Evolutionary conservation across 768 basidiomycete genomes (phyloP).

Genomic region (Kondoa subrosea): DNA sequence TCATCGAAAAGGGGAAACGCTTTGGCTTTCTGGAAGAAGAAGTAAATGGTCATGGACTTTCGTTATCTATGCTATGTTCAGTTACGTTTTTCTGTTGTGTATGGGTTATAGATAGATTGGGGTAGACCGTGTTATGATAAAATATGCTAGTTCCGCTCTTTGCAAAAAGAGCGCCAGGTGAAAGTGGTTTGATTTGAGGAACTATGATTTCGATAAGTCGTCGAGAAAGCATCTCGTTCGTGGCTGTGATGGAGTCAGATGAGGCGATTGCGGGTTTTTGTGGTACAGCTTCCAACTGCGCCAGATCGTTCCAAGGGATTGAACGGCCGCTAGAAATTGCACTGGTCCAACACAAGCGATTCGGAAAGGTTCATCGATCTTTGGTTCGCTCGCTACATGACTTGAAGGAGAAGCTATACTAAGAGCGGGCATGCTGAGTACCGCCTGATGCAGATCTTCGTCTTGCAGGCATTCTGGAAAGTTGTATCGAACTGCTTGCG

Average conservation of each 20-base stretch:
- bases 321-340: slow-evolving; percentile 86
- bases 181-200: slow-evolving; percentile 76
- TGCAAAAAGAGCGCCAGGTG: no score
- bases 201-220: slow-evolving; percentile 57
- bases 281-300: slow-evolving; percentile 4
- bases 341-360: slow-evolving; percentile 91
- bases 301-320: slow-evolving; percentile 63
- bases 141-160: no score
- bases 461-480: slow-evolving; percentile 42
- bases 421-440: slow-evolving; percentile 4
- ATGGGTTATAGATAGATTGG: no score
- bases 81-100: neutral
- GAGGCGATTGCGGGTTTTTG: slow-evolving; percentile 13
- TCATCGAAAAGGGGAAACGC: no score
- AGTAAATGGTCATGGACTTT: neutral
- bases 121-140: no score
- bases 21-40: neutral
- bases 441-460: slow-evolving; percentile 1
- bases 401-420: slow-evolving; percentile 2
- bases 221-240: slow-evolving; percentile 35
- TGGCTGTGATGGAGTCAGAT: neutral
- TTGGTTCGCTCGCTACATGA: neutral
- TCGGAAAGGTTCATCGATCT: slow-evolving; percentile 40
- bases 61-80: neutral
- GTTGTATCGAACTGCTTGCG: slow-evolving; percentile 68